Base-by-base conservation (phyloP, 345 rosid species). In the Citrus glauca region DNA sequence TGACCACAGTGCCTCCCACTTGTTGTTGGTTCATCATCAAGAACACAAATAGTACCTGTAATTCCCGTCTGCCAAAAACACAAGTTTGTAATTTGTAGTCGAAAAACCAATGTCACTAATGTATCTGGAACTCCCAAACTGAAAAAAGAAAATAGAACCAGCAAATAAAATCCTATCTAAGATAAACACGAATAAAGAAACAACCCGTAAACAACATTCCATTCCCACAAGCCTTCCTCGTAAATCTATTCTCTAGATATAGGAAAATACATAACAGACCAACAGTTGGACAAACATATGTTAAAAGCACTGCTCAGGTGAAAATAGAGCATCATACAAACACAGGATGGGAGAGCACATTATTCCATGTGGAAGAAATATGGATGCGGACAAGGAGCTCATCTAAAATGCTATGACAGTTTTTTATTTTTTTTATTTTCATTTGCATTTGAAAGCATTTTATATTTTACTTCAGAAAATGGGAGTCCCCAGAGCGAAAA, bases 1-100 rank as follows among this genome's bases (percentile, higher is more conserved):
- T 86, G 91, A 62, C 99, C 99, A 74, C 94, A 91, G 75, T 90
- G 91, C 84, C 94, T 90, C 77, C 99, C 98, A 85, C 86, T 89
- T 73, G 93, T 86, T 71, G 94, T 87, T 13, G 98, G 98, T 82
- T 97, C 99, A 76, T 97, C 99, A 55, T 97, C 99, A 81, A 97
- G 98, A 80, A 97, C 85, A 82, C 99, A 97, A 66, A 93, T 80
- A 77, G 99, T 91, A 81, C 93, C 99, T 25, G 85, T 69, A 81
- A 94, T 81, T 77, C 94, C 97, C 32, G 97, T 94, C 99, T 97
- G 91, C 82, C 77, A 87, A 76, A 30, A 78, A 68, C 48, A 72
- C 71, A 69, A 78, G 71, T 78, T 69, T 75, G 28, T 69, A 70
- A 8, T 14, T 69, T 32, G 28, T 10, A 55, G 19, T 28, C 19